Conservation (phyloP, 2,329 filamentous ascomycete species). For the Diaporthe citri region DNA sequence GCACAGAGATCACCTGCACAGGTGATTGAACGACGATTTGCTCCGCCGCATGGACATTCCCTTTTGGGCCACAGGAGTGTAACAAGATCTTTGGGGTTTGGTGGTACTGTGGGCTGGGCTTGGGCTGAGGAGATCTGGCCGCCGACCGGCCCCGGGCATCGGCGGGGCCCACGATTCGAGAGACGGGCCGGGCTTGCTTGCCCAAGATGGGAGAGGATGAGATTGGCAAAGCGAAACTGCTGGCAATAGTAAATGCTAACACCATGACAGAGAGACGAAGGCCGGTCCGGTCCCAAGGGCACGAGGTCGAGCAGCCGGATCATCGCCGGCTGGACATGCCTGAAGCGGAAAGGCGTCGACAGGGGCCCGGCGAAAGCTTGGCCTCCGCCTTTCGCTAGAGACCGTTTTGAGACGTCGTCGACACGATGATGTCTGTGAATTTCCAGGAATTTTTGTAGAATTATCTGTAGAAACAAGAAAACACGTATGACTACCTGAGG, state of each 20-base stretch:
- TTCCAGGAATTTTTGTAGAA: not conserved
- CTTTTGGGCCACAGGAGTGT: slow-evolving; percentile 26
- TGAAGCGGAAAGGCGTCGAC: slow-evolving; percentile 29
- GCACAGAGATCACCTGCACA: slow-evolving; percentile 23
- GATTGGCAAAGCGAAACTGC: slow-evolving; percentile 19
- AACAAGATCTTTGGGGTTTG: not conserved
- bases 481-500: not conserved
- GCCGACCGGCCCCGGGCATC: slow-evolving; percentile 33
- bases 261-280: not conserved
- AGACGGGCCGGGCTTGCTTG: slow-evolving; percentile 3
- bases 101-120: slow-evolving; percentile 15
- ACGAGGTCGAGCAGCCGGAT: slow-evolving; percentile 16
- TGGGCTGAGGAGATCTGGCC: not conserved
- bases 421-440: not conserved
- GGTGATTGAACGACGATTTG: not conserved
- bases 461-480: not conserved
- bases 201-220: slow-evolving; percentile 2
- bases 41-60: slow-evolving; percentile 39
- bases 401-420: not conserved
- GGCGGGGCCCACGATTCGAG: not conserved
- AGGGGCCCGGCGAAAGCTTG: slow-evolving; percentile 20
- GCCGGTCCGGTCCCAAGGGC: slow-evolving; percentile 28
- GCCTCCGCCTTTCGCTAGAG: slow-evolving; percentile 4
- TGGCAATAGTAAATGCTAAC: not conserved
- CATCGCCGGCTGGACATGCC: slow-evolving; percentile 38